Evolutionary conservation across 352 stramenopile genomes (phyloP).

Genomic region (Phytophthora citrophthora): DNA sequence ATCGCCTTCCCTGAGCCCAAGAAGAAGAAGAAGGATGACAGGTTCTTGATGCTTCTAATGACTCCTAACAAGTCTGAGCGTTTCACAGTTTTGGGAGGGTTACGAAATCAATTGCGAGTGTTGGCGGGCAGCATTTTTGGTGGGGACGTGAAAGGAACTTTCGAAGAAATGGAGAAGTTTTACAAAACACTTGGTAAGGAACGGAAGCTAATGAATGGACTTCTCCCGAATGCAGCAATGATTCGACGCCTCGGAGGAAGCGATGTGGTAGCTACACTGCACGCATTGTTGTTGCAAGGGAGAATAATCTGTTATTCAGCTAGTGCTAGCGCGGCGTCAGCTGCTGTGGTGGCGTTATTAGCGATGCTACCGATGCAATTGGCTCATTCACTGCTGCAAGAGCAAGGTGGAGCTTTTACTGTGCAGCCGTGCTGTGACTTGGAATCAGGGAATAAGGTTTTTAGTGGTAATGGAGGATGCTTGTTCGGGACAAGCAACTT

Average conservation of each 20-base stretch:
- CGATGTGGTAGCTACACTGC: slow-evolving; percentile 71
- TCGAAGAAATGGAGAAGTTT: slow-evolving; percentile 44
- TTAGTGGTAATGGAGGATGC: slow-evolving; percentile 43
- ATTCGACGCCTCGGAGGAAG: slow-evolving; percentile 53
- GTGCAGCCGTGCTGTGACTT: slow-evolving; percentile 56
- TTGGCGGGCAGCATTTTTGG: slow-evolving; percentile 43
- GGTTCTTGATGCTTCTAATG: slow-evolving; percentile 53
- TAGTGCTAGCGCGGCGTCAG: slow-evolving; percentile 56
- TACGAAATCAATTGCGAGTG: slow-evolving; percentile 45
- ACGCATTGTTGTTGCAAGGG: slow-evolving; percentile 76
- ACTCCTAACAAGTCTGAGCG: slow-evolving; percentile 13
- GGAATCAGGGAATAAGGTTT: slow-evolving; percentile 35
- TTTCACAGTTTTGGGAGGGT: slow-evolving; percentile 35
- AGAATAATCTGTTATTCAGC: slow-evolving; percentile 80
- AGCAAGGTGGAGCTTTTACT: slow-evolving; percentile 40
- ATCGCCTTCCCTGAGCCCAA: slow-evolving; percentile 50
- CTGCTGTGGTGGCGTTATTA: slow-evolving; percentile 57
- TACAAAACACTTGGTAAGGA: slow-evolving; percentile 44
- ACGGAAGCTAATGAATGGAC: slow-evolving; percentile 44
- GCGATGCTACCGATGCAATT: slow-evolving; percentile 60
- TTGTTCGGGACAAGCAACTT: slow-evolving; percentile 63
- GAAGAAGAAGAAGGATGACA: slow-evolving; percentile 49
- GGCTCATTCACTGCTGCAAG: slow-evolving; percentile 21
- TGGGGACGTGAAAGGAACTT: slow-evolving; percentile 17
- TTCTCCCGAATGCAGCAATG: slow-evolving; percentile 55